Conservation (phyloP, 2,329 filamentous ascomycete species). For the Ustulina deusta region DNA sequence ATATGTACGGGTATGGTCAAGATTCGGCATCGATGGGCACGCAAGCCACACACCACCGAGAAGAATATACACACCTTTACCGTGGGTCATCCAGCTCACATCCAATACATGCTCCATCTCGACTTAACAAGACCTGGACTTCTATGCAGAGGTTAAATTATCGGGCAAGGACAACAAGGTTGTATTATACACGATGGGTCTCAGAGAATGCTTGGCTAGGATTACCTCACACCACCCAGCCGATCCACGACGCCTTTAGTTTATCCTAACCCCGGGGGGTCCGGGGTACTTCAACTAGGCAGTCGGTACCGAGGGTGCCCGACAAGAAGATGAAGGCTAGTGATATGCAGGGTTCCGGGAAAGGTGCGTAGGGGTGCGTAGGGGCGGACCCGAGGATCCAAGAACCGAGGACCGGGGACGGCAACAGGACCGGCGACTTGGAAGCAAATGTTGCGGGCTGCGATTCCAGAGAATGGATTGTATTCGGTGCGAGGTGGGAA, state of each 20-base stretch:
- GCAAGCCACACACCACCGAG: constrained; percentile 4
- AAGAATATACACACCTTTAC: constrained; percentile 73
- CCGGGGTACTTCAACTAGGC: not conserved
- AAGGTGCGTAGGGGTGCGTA: constrained; percentile 7
- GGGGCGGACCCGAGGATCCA: constrained; percentile 3
- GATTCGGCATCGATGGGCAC: not conserved
- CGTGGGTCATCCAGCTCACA: constrained; percentile 89
- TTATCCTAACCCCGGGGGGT: not conserved
- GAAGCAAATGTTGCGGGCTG: not conserved
- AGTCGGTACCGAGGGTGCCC: not conserved
- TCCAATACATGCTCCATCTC: constrained; percentile 85
- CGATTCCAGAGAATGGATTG: not conserved
- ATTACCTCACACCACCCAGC: not conserved
- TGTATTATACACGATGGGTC: constrained; percentile 1
- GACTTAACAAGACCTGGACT: not conserved
- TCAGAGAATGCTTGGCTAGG: not conserved
- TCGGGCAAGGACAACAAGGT: not conserved
- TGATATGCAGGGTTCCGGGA: constrained; percentile 9
- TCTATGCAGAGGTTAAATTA: constrained; percentile 5
- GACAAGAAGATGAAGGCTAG: not conserved
- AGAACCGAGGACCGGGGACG: not conserved
- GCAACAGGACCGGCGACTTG: not conserved
- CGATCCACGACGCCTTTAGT: not conserved
- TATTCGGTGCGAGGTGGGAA: not conserved
- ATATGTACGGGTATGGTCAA: constrained; percentile 3